These are phyloP conservation scores for Trifolium repens DNA, from an alignment of 306 rosid genomes.

Conservation along the genomic window DNA sequence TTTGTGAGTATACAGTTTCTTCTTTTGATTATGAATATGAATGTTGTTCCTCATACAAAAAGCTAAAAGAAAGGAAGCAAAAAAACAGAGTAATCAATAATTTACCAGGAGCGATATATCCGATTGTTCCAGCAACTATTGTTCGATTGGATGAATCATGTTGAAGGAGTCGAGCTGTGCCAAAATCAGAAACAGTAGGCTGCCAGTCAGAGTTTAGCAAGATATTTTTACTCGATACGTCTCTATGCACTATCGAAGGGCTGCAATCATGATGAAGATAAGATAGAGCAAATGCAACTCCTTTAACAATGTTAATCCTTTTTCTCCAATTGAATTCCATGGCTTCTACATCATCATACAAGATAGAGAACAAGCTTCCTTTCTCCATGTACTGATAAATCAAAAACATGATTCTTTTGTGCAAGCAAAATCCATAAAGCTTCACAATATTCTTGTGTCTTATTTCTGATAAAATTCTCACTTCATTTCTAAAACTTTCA, in stretches of 20 bases:
- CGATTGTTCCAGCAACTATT: neutral
- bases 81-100: neutral
- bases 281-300: neutral
- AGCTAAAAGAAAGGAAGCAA: too few relatives aligned
- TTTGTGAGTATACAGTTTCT: too few relatives aligned
- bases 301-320: neutral
- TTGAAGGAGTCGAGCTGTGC: neutral
- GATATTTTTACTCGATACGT: neutral
- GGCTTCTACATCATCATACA: neutral
- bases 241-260: neutral
- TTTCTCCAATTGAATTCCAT: neutral
- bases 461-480: neutral
- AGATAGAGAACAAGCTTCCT: too few relatives aligned
- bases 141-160: neutral
- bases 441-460: neutral
- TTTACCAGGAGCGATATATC: neutral
- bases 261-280: neutral
- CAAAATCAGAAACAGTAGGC: neutral
- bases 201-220: neutral
- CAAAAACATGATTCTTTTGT: too few relatives aligned
- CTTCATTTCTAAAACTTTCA: neutral
- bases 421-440: too few relatives aligned
- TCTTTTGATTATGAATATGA: too few relatives aligned
- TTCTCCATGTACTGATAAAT: too few relatives aligned
- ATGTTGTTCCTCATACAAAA: too few relatives aligned